phyloP scores from a whole-genome alignment of 2,329 filamentous ascomycete species.

The Camillea tinctor region DNA sequence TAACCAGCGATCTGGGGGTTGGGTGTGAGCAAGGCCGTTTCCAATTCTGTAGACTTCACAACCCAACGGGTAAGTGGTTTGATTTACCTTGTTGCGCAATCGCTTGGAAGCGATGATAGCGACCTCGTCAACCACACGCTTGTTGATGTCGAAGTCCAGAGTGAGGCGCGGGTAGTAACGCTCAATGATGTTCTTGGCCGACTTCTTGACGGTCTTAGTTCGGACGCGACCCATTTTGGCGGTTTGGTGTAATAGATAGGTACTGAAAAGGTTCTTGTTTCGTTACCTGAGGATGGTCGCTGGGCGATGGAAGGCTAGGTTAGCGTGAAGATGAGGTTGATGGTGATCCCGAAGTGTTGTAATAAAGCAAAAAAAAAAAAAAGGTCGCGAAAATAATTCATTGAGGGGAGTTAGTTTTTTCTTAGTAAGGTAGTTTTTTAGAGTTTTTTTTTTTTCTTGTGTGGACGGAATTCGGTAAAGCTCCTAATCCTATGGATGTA shows the following conservation, averaged over 20 bases:
- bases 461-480: slow-evolving; percentile 29
- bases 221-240: slow-evolving; percentile 69
- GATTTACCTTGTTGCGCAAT: slow-evolving; percentile 96
- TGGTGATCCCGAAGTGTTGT: not conserved
- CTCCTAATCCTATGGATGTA: slow-evolving; percentile 26
- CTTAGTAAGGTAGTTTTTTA: slow-evolving; percentile 24
- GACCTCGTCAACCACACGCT: slow-evolving; percentile 99
- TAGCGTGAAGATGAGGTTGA: not conserved
- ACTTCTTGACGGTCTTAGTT: slow-evolving; percentile 70
- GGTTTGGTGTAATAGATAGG: slow-evolving; percentile 42
- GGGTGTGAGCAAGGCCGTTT: not conserved
- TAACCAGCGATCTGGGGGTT: slow-evolving; percentile 84
- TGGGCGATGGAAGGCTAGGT: not conserved
- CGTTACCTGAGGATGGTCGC: slow-evolving; percentile 22
- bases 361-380: too few relatives aligned
- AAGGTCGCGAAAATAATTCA: slow-evolving; percentile 16
- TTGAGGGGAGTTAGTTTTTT: slow-evolving; percentile 13
- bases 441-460: slow-evolving; percentile 16
- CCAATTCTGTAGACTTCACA: too few relatives aligned
- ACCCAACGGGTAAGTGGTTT: not conserved
- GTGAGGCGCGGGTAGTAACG: slow-evolving; percentile 96
- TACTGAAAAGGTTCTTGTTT: slow-evolving; percentile 27
- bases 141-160: slow-evolving; percentile 99
- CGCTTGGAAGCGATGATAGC: slow-evolving; percentile 99
- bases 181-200: slow-evolving; percentile 99